A percentile compares a stretch with the other conserved stretches of the same genome.
These are phyloP conservation scores for Sphagnum contortum DNA, from an alignment of 225 moss, liverwort and hornwort species.

Conservation along the genomic window DNA sequence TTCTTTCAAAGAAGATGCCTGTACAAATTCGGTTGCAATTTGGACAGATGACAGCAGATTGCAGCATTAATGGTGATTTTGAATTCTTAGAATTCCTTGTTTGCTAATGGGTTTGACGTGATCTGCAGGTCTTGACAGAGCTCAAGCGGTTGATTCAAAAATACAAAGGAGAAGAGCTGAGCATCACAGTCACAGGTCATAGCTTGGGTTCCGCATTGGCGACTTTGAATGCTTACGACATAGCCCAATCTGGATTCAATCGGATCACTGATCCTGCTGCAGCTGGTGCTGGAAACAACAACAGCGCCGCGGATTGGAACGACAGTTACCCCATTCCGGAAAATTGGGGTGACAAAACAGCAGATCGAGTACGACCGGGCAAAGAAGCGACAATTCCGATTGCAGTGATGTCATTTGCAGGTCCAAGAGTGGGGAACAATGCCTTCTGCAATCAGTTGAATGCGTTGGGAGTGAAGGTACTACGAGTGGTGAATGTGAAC, in stretches of 20 bases:
- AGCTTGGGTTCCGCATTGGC: slow-evolving; percentile 45
- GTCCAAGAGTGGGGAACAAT: slow-evolving; percentile 34
- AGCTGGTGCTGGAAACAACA: too few species aligned
- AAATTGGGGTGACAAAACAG: too few species aligned
- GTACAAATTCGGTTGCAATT: too few species aligned
- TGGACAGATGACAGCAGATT: too few species aligned
- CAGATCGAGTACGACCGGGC: too few species aligned
- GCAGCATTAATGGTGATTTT: too few species aligned
- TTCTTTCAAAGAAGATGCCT: too few species aligned
- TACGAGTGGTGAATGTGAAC: slow-evolving; percentile 32
- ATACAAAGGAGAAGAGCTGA: slow-evolving; percentile 25
- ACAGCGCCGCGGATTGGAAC: too few species aligned
- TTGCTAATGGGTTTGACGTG: too few species aligned
- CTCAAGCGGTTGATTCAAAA: slow-evolving; percentile 16
- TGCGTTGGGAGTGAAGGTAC: slow-evolving; percentile 34
- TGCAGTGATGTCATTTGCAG: slow-evolving; percentile 42
- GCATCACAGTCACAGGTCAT: slow-evolving; percentile 34
- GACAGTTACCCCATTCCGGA: too few species aligned
- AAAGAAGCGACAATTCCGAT: slow-evolving; percentile 20
- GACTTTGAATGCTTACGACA: slow-evolving; percentile 33
- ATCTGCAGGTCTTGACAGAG: slow-evolving; percentile 14
- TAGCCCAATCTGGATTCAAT: slow-evolving; percentile 28
- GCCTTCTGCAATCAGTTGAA: slow-evolving; percentile 14
- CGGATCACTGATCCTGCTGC: slow-evolving; percentile 1
- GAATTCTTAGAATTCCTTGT: too few species aligned